Evolutionary conservation across 2,329 filamentous ascomycete species (phyloP).

Genomic region (Aureobasidium sp.): DNA sequence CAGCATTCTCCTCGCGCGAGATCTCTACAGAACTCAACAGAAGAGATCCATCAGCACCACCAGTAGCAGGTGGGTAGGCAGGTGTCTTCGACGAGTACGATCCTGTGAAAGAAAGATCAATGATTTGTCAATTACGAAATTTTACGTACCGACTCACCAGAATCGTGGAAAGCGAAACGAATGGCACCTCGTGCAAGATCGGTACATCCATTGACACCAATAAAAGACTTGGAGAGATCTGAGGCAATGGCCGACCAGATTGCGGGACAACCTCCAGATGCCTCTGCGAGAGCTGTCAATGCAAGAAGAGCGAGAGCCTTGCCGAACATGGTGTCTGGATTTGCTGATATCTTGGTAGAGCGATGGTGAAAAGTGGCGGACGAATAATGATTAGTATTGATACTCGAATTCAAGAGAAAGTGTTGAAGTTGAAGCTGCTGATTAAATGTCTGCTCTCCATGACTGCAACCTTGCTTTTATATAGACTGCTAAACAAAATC

Average conservation of each 20-base stretch:
- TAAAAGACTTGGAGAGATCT: conserved; percentile 26
- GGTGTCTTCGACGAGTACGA: conserved; percentile 21
- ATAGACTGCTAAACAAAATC: too few relatives aligned
- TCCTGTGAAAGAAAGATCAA: neutral
- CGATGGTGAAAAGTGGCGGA: neutral
- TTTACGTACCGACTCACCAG: conserved; percentile 25
- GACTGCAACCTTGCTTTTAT: neutral
- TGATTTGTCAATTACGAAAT: neutral
- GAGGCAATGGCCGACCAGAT: conserved; percentile 27
- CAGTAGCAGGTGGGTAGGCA: conserved; percentile 27
- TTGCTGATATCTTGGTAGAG: neutral
- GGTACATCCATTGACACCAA: conserved; percentile 27
- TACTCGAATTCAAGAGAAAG: neutral
- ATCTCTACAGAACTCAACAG: conserved; percentile 38
- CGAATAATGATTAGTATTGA: neutral
- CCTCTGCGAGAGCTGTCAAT: neutral
- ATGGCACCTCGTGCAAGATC: conserved; percentile 29
- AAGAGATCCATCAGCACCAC: conserved; percentile 44
- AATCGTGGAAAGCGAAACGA: conserved; percentile 32
- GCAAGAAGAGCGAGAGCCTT: neutral
- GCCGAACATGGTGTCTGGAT: neutral
- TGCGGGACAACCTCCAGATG: conserved; percentile 22
- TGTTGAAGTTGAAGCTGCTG: neutral
- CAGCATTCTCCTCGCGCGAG: conserved; percentile 30
- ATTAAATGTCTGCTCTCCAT: neutral